These are phyloP conservation scores for Xerocomellus amylosporus DNA, from an alignment of 768 basidiomycete species.

Conservation along the genomic window DNA sequence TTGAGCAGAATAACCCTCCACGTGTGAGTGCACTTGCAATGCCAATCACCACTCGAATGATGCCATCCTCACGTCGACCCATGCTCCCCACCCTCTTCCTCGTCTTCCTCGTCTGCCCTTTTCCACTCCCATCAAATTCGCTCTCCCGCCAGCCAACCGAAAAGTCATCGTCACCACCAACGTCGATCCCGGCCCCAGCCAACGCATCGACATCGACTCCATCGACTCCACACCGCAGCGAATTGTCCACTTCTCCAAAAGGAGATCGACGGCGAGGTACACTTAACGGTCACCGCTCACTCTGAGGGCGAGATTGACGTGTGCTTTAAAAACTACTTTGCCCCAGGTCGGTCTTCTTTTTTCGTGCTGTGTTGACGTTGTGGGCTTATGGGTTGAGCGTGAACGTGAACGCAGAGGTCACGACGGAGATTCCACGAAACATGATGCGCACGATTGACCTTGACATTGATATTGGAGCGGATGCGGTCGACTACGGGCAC, in stretches of 20 bases:
- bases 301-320: constrained; percentile 96
- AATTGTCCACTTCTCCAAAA: constrained; percentile 87
- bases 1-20: too few species aligned
- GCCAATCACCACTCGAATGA: too few species aligned
- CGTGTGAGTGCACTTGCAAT: too few species aligned
- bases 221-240: constrained; percentile 80
- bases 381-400: not conserved
- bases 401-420: constrained; percentile 38
- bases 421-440: constrained; percentile 45
- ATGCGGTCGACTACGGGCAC: constrained; percentile 98
- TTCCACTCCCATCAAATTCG: too few species aligned
- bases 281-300: too few species aligned
- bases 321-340: constrained; percentile 83
- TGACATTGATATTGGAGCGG: constrained; percentile 96
- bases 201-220: constrained; percentile 92
- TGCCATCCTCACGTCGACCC: too few species aligned
- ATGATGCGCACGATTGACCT: constrained; percentile 77
- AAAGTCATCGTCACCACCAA: constrained; percentile 94
- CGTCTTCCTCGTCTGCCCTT: too few species aligned
- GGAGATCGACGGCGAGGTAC: constrained; percentile 84
- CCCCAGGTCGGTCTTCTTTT: constrained; percentile 47
- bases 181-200: constrained; percentile 34
- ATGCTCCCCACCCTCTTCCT: too few species aligned
- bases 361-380: not conserved
- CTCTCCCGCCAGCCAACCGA: too few species aligned